Evolutionary conservation across 2,329 filamentous ascomycete species (phyloP), one percentile per base, ranked within the genome.

Genomic region (Geoglossum cookeanum): DNA sequence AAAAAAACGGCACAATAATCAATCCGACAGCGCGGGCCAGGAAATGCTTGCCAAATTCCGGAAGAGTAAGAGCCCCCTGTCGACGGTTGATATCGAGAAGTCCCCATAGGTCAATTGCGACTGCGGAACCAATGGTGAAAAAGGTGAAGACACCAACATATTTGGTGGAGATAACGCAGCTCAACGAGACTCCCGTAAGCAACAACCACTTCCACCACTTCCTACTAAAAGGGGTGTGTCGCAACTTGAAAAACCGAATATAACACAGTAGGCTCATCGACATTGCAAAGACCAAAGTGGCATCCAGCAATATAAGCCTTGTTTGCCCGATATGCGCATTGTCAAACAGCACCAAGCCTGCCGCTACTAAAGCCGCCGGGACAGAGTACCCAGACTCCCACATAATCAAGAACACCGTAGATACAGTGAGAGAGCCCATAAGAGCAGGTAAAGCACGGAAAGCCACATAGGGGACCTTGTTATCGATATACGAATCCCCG

Each of bases 201-300:
- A 98, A 81, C 59, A 98, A 79, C 92, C 92, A 98, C 72, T 98
- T 98, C 92, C 92, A 98, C 92, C 92, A 98, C 73, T 98, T 97
- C 60, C 89, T 81, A 59, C 85, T 81, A 69, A 98, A 98, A 2
- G 92, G 78, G 62, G 83, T 78, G 65, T 97, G 90, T 64, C 92
- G 81, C 63, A 91, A 75, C 78, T 97, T 98, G 76, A 97, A 97
- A 74, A 97, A 98, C 64, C 90, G 88, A 71, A 98, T 85, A 71
- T 98, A 98, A 75, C 80, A 89, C 58, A 96, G 77, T 58, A 98
- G 77, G 70, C 89, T 95, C 71, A 92, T 84, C 4, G 92, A 89
- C 89, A 98, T 97, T 70, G 91, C 89, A 61, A 97, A 81, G 59
- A 98, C 87, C 59, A 98, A 76, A 3, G 90, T 94, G 39, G 92